Percentiles rank a stretch among this genome's conserved stretches.
Evolutionary conservation across 306 rosid species (phyloP).

Genomic region (Benincasa hispida): DNA sequence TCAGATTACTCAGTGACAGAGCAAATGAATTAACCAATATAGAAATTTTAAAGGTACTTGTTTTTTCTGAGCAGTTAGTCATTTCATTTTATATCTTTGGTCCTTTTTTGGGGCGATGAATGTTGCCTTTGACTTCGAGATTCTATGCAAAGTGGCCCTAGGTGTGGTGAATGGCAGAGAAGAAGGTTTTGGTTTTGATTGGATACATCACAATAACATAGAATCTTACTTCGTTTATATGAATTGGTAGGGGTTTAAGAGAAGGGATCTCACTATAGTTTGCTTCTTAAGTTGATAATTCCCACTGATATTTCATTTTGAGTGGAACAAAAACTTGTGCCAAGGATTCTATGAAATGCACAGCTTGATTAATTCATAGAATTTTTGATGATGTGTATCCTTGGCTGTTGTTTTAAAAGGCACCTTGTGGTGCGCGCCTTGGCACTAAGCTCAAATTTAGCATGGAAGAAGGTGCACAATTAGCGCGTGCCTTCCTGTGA

Average conservation of each 20-base stretch:
- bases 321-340: not conserved
- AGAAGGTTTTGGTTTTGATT: not conserved
- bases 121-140: not conserved
- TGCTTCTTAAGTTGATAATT: not conserved
- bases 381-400: not conserved
- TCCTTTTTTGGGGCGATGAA: not conserved
- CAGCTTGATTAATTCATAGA: not conserved
- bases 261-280: not conserved
- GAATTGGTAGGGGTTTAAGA: not conserved
- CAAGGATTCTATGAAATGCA: not conserved
- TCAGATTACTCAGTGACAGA: conserved; percentile 85
- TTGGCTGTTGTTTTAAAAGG: not conserved
- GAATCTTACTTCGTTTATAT: not conserved
- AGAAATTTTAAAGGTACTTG: conserved; percentile 83
- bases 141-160: not conserved
- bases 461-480: too few relatives aligned
- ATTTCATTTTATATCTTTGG: conserved; percentile 5
- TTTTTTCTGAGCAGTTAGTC: conserved; percentile 4
- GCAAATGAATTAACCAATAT: conserved; percentile 77
- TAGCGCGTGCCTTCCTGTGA: too few relatives aligned
- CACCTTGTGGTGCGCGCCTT: too few relatives aligned
- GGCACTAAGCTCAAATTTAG: too few relatives aligned
- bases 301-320: not conserved
- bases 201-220: not conserved
- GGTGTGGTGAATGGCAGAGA: not conserved